Conservation (phyloP, 148 eudicot genomes). For the Oxyria digyna region DNA sequence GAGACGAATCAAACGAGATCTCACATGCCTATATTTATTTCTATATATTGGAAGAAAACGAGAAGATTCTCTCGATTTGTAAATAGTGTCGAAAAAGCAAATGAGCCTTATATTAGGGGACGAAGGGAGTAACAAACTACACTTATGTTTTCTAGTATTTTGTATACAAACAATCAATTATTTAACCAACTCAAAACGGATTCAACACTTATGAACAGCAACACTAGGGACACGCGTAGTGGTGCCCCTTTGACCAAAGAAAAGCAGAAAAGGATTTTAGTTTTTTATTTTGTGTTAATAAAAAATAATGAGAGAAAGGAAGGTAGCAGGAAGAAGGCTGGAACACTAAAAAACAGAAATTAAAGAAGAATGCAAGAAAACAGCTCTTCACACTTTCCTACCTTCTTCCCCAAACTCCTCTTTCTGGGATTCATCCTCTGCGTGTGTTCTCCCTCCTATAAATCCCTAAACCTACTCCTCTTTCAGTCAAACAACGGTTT, state of each 20-base stretch:
- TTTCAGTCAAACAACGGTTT: constrained; percentile 5
- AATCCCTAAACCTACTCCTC: neutral
- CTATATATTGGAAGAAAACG: no score
- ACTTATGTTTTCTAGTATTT: no score
- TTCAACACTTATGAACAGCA: neutral
- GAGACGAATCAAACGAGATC: no score
- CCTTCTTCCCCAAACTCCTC: constrained; percentile 1
- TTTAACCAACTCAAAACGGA: neutral
- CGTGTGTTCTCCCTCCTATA: neutral
- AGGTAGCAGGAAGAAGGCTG: neutral
- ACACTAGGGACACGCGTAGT: neutral
- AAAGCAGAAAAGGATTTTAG: neutral
- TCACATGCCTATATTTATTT: no score
- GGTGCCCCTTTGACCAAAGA: neutral
- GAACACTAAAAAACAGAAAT: neutral
- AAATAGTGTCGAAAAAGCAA: no score
- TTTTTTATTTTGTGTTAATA: neutral
- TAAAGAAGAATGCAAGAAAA: neutral
- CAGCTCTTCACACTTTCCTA: constrained; percentile 7
- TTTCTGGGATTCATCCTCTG: constrained; percentile 2
- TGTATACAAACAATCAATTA: no score
- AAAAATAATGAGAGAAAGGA: neutral
- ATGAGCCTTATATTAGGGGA: no score
- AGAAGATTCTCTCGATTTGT: no score
- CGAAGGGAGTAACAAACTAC: no score